These are phyloP conservation scores for Biscogniauxia sp. DNA, from an alignment of 2,329 filamentous ascomycete genomes.

Conservation along the genomic window DNA sequence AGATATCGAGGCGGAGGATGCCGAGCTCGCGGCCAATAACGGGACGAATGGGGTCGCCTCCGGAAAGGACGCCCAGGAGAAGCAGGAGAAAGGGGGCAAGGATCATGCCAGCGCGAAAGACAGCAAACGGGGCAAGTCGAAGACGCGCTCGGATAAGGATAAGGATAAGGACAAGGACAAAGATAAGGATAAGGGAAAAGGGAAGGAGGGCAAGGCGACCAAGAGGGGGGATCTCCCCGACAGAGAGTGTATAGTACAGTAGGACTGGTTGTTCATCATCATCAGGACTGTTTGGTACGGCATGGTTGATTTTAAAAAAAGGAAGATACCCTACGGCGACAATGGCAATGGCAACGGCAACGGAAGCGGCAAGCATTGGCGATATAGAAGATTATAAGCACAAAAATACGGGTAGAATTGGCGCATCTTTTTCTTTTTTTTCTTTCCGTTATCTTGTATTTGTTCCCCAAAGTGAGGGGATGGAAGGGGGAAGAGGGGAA, in stretches of 20 bases:
- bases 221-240: conserved; percentile 26
- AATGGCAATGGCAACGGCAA: too few relatives aligned
- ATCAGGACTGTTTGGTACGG: conserved; percentile 2
- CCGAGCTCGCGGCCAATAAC: conserved; percentile 21
- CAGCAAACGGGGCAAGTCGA: conserved; percentile 12
- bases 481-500: too few relatives aligned
- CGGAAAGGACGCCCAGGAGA: conserved; percentile 6
- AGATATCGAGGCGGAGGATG: conserved; percentile 23
- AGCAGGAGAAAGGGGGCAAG: conserved; percentile 19
- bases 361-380: neutral
- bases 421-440: neutral
- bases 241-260: conserved; percentile 33
- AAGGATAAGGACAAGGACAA: conserved; percentile 11
- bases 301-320: neutral
- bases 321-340: conserved; percentile 9
- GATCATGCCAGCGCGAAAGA: conserved; percentile 2
- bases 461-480: neutral
- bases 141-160: conserved; percentile 12
- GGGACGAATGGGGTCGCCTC: conserved; percentile 10
- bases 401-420: neutral
- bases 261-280: conserved; percentile 3
- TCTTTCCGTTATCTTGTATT: neutral
- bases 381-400: neutral
- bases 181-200: conserved; percentile 21
- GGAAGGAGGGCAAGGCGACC: conserved; percentile 20